These are phyloP conservation scores for Paracamarosporium sp. DNA, from an alignment of 2,329 filamentous ascomycete species.

Conservation along the genomic window DNA sequence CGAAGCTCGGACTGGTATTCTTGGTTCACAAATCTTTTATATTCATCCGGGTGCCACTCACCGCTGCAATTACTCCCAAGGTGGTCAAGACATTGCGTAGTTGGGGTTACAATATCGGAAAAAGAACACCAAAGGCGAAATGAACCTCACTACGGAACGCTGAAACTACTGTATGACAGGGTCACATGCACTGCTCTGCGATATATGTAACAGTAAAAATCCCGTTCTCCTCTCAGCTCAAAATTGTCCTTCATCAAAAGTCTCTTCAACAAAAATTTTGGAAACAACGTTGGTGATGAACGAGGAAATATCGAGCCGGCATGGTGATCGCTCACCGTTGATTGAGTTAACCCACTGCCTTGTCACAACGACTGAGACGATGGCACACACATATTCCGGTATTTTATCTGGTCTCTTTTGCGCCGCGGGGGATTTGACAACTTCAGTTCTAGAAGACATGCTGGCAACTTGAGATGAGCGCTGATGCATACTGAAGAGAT, in stretches of 20 bases:
- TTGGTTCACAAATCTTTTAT: conserved; percentile 97
- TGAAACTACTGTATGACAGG: not conserved
- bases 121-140: conserved; percentile 56
- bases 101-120: conserved; percentile 94
- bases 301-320: not conserved
- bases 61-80: conserved; percentile 85
- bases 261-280: not conserved
- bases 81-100: conserved; percentile 81
- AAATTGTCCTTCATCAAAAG: not conserved
- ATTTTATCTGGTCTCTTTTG: not conserved
- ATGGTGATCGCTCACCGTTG: not conserved
- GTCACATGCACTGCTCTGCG: not conserved
- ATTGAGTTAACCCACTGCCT: not conserved
- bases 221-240: not conserved
- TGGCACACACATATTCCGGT: not conserved
- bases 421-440: not conserved
- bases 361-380: not conserved
- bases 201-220: not conserved
- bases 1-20: conserved; percentile 87
- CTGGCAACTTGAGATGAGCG: too few relatives aligned
- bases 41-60: conserved; percentile 85
- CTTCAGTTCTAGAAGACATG: too few relatives aligned
- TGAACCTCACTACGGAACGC: not conserved
- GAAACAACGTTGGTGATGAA: not conserved
- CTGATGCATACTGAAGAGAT: too few relatives aligned